Conservation (phyloP, 2,329 filamentous ascomycete species). For the Colletotrichum sp. region DNA sequence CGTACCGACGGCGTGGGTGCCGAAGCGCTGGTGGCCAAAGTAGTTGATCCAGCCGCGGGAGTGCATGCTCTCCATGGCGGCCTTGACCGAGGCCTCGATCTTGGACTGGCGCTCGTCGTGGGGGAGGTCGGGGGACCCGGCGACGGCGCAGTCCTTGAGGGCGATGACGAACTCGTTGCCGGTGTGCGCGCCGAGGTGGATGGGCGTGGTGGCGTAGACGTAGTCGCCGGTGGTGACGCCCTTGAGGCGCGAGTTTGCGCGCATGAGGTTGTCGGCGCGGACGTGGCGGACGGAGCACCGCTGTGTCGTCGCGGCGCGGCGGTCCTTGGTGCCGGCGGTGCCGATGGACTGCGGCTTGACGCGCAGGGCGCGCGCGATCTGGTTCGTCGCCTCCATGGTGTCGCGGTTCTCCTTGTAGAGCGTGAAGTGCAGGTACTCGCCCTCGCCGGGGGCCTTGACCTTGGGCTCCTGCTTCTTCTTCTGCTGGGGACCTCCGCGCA, state of each 20-base stretch:
- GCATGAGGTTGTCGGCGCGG: constrained; percentile 64
- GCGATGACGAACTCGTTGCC: constrained; percentile 96
- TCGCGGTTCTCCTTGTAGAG: constrained; percentile 97
- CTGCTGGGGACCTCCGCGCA: constrained; percentile 26
- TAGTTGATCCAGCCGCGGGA: constrained; percentile 93
- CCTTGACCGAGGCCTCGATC: constrained; percentile 45
- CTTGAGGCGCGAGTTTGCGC: constrained; percentile 67
- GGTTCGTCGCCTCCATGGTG: constrained; percentile 88
- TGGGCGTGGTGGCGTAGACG: constrained; percentile 71
- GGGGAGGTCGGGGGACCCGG: constrained; percentile 13
- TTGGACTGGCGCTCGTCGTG: constrained; percentile 28
- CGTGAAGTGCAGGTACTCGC: constrained; percentile 87
- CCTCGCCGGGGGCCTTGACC: constrained; percentile 41
- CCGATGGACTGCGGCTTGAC: constrained; percentile 76
- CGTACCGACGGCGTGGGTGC: constrained; percentile 84
- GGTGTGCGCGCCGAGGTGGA: constrained; percentile 81
- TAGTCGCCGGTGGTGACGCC: constrained; percentile 80
- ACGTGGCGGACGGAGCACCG: constrained; percentile 69
- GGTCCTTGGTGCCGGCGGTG: constrained; percentile 87
- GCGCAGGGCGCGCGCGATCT: constrained; percentile 76
- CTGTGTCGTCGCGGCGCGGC: constrained; percentile 85
- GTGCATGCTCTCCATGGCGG: constrained; percentile 70
- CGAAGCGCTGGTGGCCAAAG: constrained; percentile 96
- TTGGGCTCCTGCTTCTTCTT: constrained; percentile 21
- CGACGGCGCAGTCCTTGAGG: constrained; percentile 80